Base-by-base conservation (phyloP, 2,329 filamentous ascomycete species). In the Fusarium torulosum region DNA sequence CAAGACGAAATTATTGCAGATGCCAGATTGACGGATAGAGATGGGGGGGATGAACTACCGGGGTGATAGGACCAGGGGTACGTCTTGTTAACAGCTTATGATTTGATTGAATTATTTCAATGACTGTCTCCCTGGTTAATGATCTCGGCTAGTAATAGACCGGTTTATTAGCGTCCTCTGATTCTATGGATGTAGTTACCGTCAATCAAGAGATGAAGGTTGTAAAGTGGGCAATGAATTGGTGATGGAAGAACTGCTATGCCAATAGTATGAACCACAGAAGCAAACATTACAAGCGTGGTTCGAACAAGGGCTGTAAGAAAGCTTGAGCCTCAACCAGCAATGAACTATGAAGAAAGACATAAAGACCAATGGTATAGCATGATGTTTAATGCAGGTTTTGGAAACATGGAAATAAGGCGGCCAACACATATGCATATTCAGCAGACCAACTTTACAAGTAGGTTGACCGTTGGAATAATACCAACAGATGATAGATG, bases 1-100 rank as follows among this genome's bases (percentile, higher is more conserved):
- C 31, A 31, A n/a, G 35, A 40, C 31, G 29, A 52, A 63, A 37
- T 31, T 63, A 37, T 46, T 46, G 23, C 38, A 40, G 41, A 59
- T 40, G 33, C 37, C 38, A 65, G 64, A 60, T 60, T 55, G 42
- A 65, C 33, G 42, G 45, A 45, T 38, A 33, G 35, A 53, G 65
- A 66, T 53, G 49, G 50, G 17, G 17, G 29, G 66, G 62, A 55
- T 67, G n/a, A 63, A 40, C 62, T 67, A 61, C 66, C 50, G 43
- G 66, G 62, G 64, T 11, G 46, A 41, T 43, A 23, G 49, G 61
- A 50, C 41, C 25, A 53, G 47, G 55, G 53, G 52, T 25, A 35
- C 51, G 29, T 53, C 41, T 20, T 27, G n/a, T 35, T 35, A 25
- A 53, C 49, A 45, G 50, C 51, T 38, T 59, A 47, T 59, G 66